phyloP scores from a whole-genome alignment of 2,329 filamentous ascomycete genomes.

The Sclerotinia glacialis region DNA sequence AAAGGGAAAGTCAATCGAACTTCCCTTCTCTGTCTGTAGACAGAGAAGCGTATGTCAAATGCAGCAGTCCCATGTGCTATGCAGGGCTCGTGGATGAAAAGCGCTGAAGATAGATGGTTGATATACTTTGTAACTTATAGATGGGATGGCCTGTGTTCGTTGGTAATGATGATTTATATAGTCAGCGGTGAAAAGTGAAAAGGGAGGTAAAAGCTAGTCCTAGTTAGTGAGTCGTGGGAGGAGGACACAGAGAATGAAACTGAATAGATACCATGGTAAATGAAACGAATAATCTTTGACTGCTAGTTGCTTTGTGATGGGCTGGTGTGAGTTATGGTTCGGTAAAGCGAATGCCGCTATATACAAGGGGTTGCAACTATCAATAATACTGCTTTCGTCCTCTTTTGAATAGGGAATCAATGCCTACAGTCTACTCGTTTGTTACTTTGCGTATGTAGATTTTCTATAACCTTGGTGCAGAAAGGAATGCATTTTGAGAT shows the following conservation, averaged over 20 bases:
- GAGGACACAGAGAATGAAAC: neutral
- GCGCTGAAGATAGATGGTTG: neutral
- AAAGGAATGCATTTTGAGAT: no score
- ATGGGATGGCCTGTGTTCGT: neutral
- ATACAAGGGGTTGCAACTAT: neutral
- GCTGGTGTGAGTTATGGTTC: neutral
- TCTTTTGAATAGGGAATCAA: neutral
- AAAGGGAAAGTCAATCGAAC: neutral
- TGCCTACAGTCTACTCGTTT: neutral
- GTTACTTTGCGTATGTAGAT: neutral
- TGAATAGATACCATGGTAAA: conserved; percentile 1
- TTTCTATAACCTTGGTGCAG: no score
- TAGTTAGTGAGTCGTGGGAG: neutral
- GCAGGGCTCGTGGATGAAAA: neutral
- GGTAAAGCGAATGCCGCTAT: neutral
- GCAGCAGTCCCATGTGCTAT: neutral
- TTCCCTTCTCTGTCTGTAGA: neutral
- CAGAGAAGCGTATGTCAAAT: neutral
- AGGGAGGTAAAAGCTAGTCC: neutral
- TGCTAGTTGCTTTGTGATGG: neutral
- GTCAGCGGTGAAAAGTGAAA: neutral
- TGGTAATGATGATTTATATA: conserved; percentile 4
- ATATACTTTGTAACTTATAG: conserved; percentile 13
- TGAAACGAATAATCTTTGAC: neutral
- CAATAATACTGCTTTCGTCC: neutral